Base-by-base conservation (phyloP, 2,329 filamentous ascomycete genomes). In the Penicillium paneum region DNA sequence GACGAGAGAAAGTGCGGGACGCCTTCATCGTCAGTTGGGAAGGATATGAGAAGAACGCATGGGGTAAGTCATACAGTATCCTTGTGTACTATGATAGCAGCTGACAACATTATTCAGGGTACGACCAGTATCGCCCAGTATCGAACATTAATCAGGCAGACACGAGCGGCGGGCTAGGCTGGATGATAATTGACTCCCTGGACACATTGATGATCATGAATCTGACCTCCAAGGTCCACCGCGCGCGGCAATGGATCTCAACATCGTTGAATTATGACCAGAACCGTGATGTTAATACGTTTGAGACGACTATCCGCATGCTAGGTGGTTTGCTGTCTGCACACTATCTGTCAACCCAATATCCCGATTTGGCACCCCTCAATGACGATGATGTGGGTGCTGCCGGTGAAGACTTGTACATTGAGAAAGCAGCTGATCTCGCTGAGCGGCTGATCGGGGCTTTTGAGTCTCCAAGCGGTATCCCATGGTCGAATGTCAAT, bases 151-250 rank as follows among this genome's bases (percentile, higher is more conserved):
- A 91, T 46, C 81, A 80, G 48, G 86, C 94, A 65, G 97, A 99
- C 93, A 86, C 91, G 7, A 82, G 88, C 3, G 86, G 90, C 58
- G 94, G 93, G 26, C 81, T 99, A 74, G 94, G 94, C 29, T 99
- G 95, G 94, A 97, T 97, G 67, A 97, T 99, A 58, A 88, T 99
- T 54, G 94, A 99, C 76, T 86, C 93, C 12, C 79, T 99, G 59
- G 94, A 99, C 73, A 99, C 94, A 0, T 83, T 97, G 81, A 99
- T 99, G 78, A 80, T 99, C 57, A 99, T 99, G 94, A 97, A 97
- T 72, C 80, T 96, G 61, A 97, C 93, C 13, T 88, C 85, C 31
- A 86, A 92, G 58, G 81, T 99, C 36, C 82, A 86, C 35, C 86
- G 95, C 67, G 93, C 94, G 28, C 83, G 93, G 52, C 84, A 96